Evolutionary conservation across 768 basidiomycete genomes (phyloP).

Genomic region (Erythrobasidium yunnanense): DNA sequence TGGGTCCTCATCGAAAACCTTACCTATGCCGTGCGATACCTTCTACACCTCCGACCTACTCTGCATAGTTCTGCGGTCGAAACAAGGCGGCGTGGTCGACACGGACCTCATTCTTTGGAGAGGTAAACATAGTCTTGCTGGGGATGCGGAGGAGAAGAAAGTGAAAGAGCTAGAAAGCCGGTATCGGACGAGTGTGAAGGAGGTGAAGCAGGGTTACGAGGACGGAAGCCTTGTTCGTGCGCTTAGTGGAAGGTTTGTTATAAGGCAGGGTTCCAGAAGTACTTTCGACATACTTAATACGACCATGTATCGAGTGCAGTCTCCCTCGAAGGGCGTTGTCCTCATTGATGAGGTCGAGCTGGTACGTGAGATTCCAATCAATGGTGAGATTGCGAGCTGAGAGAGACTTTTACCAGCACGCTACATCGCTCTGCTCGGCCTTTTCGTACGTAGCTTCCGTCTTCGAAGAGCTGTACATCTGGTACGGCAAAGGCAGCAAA

Average conservation of each 20-base stretch:
- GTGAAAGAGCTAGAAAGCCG: slow-evolving; percentile 7
- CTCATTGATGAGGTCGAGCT: slow-evolving; percentile 22
- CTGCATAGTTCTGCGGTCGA: neutral
- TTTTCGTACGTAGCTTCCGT: slow-evolving; percentile 21
- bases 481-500: slow-evolving; percentile 14
- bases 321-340: neutral
- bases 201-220: slow-evolving; percentile 6
- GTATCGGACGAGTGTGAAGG: neutral
- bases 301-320: slow-evolving; percentile 9
- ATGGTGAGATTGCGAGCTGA: neutral
- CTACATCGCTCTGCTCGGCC: slow-evolving; percentile 6
- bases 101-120: slow-evolving; percentile 9
- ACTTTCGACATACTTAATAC: slow-evolving; percentile 17
- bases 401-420: neutral
- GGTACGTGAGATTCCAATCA: neutral
- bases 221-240: neutral
- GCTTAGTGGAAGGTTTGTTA: slow-evolving; percentile 13
- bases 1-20: neutral
- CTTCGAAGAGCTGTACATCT: slow-evolving; percentile 20
- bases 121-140: slow-evolving; percentile 8
- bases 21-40: neutral
- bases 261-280: slow-evolving; percentile 3
- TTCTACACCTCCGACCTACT: slow-evolving; percentile 18
- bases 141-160: slow-evolving; percentile 2
- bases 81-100: slow-evolving; percentile 7